phyloP scores from a whole-genome alignment of 2,329 filamentous ascomycete species.

The Trichoderma endophyticum region DNA sequence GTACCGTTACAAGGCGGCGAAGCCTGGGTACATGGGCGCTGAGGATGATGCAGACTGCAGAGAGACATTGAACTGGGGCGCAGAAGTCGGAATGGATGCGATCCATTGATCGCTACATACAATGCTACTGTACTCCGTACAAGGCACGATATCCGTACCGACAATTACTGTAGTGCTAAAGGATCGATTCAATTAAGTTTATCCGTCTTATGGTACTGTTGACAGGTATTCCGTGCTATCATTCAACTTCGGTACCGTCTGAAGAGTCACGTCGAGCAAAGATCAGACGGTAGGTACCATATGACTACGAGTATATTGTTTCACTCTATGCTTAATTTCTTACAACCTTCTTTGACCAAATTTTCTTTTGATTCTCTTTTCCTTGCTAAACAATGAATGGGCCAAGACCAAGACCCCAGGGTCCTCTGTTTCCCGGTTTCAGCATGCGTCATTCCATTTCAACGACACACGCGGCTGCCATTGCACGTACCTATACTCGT shows the following conservation, averaged over 20 bases:
- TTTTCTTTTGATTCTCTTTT: not conserved
- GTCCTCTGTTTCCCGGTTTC: not conserved
- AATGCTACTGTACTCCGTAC: not conserved
- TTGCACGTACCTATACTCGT: not conserved
- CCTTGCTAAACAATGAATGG: not conserved
- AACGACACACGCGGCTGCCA: not conserved
- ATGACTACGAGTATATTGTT: not conserved
- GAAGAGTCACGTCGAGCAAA: not conserved
- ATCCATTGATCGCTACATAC: not conserved
- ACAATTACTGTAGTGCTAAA: not conserved
- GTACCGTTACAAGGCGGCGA: conserved; percentile 29
- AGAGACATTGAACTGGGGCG: not conserved
- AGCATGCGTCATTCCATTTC: not conserved
- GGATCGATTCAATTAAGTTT: not conserved
- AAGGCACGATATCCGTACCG: not conserved
- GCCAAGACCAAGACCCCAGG: not conserved
- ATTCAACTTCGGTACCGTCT: not conserved
- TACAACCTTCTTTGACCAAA: not conserved
- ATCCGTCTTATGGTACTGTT: not conserved
- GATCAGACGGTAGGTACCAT: not conserved
- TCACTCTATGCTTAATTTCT: not conserved
- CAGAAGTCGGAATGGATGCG: not conserved
- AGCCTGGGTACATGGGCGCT: conserved; percentile 15
- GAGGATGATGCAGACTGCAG: not conserved
- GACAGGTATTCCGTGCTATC: not conserved